Evolutionary conservation across 2,329 filamentous ascomycete genomes (phyloP).

Genomic region (Colletotrichum brevisporum): DNA sequence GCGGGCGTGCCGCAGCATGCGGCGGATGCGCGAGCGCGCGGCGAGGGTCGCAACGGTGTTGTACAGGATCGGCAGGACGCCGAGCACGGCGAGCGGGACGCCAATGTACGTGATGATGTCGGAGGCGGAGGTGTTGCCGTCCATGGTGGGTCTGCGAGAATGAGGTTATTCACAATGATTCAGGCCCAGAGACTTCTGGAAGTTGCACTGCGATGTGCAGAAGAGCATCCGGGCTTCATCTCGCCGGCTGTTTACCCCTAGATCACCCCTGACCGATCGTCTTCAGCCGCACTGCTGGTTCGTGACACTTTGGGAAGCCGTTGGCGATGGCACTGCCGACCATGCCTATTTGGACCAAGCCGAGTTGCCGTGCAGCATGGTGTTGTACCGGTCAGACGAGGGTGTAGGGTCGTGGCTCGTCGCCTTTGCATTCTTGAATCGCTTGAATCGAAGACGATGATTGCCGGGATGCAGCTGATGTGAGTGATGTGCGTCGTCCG

Average conservation of each 20-base stretch:
- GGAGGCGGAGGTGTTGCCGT: slow-evolving; percentile 7
- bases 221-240: neutral
- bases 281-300: slow-evolving; percentile 34
- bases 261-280: slow-evolving; percentile 13
- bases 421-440: too few relatives aligned
- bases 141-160: neutral
- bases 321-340: slow-evolving; percentile 16
- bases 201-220: neutral
- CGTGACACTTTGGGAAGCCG: slow-evolving; percentile 20
- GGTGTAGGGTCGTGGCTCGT: neutral
- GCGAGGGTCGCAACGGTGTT: slow-evolving; percentile 73
- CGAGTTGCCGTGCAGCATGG: neutral
- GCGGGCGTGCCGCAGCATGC: slow-evolving; percentile 69
- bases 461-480: too few relatives aligned
- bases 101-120: slow-evolving; percentile 41
- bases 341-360: slow-evolving; percentile 22
- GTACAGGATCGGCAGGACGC: slow-evolving; percentile 76
- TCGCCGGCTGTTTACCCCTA: neutral
- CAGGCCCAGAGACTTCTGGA: neutral
- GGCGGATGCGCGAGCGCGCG: slow-evolving; percentile 72
- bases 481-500: neutral
- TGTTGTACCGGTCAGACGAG: neutral
- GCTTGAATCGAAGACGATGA: too few relatives aligned
- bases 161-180: slow-evolving; percentile 11
- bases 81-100: slow-evolving; percentile 69